Conservation (phyloP, 768 basidiomycete species). For the Favolaschia claudopus region DNA sequence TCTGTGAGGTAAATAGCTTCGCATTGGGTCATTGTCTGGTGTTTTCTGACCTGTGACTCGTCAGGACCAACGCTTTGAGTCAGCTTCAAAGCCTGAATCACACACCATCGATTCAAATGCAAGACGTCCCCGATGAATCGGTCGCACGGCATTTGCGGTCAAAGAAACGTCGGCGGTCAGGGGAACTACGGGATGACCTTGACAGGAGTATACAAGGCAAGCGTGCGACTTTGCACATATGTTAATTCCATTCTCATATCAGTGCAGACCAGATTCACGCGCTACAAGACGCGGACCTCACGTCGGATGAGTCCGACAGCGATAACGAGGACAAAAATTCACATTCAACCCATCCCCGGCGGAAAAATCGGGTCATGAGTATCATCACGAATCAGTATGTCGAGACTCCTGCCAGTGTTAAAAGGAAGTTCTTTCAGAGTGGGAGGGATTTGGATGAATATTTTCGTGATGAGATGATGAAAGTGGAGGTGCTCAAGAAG, state of each 20-base stretch:
- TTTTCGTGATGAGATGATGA: conserved; percentile 10
- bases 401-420: conserved; percentile 46
- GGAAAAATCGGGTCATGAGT: conserved; percentile 68
- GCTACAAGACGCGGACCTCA: conserved; percentile 57
- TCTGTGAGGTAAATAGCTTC: conserved; percentile 67
- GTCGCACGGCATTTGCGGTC: conserved; percentile 70
- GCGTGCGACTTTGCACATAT: conserved; percentile 44
- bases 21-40: background rate
- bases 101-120: conserved; percentile 89
- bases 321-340: conserved; percentile 34
- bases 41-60: conserved; percentile 2
- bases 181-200: conserved; percentile 57
- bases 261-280: conserved; percentile 66
- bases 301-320: conserved; percentile 51
- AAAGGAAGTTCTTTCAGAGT: conserved; percentile 67
- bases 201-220: no score
- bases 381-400: conserved; percentile 67
- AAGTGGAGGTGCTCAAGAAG: conserved; percentile 14
- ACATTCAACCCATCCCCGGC: conserved; percentile 32
- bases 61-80: conserved; percentile 47
- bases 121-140: conserved; percentile 79
- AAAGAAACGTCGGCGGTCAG: conserved; percentile 53
- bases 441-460: conserved; percentile 16
- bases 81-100: conserved; percentile 54
- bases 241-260: background rate